These are phyloP conservation scores for Verticillium albo-atrum DNA, from an alignment of 2,329 filamentous ascomycete genomes.

Conservation along the genomic window DNA sequence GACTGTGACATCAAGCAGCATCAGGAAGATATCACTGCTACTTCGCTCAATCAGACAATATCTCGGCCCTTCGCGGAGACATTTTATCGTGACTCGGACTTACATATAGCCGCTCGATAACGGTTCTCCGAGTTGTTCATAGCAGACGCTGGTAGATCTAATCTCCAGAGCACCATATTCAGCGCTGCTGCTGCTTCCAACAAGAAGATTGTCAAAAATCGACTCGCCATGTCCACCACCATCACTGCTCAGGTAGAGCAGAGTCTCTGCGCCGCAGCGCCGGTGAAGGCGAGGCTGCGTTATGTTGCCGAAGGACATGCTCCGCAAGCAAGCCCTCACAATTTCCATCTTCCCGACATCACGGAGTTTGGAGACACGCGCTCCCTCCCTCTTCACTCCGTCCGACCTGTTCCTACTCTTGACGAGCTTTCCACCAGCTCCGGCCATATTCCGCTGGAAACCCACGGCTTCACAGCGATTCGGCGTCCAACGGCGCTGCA, in stretches of 20 bases:
- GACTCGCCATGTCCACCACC: not conserved
- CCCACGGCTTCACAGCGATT: slow-evolving; percentile 13
- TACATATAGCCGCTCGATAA: not conserved
- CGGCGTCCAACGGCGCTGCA: slow-evolving; percentile 14
- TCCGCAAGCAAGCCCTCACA: not conserved
- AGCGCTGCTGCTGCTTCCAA: not conserved
- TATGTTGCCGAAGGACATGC: not conserved
- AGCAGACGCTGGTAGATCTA: not conserved
- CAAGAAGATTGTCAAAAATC: not conserved
- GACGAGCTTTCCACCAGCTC: not conserved
- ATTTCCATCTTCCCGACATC: not conserved
- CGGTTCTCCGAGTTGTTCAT: not conserved
- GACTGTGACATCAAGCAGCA: not conserved
- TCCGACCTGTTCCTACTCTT: not conserved
- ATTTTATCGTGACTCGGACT: not conserved
- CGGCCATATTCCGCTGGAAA: slow-evolving; percentile 2
- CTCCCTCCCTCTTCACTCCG: not conserved
- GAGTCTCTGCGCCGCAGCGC: not conserved
- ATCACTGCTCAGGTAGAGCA: not conserved
- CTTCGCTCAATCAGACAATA: not conserved
- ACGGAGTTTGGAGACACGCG: not conserved
- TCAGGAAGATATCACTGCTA: not conserved
- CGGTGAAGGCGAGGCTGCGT: not conserved
- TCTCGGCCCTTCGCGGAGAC: not conserved
- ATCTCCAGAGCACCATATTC: not conserved